Conservation (phyloP, 306 rosid genomes). For the Alnus rubra region DNA sequence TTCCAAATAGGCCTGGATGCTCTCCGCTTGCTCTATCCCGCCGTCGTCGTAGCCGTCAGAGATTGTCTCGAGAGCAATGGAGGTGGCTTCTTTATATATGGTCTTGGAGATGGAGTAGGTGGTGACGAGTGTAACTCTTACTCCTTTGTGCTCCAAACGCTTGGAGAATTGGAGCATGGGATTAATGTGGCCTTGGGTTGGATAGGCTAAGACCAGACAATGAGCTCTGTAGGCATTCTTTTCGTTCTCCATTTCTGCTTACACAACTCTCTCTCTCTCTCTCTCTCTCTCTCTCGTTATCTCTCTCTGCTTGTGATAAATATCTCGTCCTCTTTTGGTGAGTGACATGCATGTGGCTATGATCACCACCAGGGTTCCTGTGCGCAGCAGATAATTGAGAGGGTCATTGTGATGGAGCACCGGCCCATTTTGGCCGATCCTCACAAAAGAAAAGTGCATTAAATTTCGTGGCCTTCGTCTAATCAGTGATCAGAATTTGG, state of each 20-base stretch:
- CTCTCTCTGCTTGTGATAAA: too few species aligned
- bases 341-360: too few species aligned
- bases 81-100: conserved; percentile 29
- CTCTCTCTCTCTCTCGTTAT: too few species aligned
- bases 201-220: conserved; percentile 53
- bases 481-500: too few species aligned
- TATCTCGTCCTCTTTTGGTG: too few species aligned
- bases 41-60: conserved; percentile 67
- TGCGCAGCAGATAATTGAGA: too few species aligned
- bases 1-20: conserved; percentile 38
- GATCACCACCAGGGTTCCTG: too few species aligned
- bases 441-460: too few species aligned
- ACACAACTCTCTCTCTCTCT: too few species aligned
- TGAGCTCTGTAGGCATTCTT: conserved; percentile 13
- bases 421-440: too few species aligned
- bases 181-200: conserved; percentile 64
- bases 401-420: too few species aligned
- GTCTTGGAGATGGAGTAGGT: conserved; percentile 52
- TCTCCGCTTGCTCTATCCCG: conserved; percentile 42
- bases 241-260: not conserved
- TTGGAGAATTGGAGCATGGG: conserved; percentile 56
- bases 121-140: conserved; percentile 44
- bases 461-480: too few species aligned
- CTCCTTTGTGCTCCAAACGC: conserved; percentile 34
- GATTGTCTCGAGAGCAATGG: conserved; percentile 45